phyloP scores from a whole-genome alignment of 768 basidiomycete species.

The Hericium erinaceus region DNA sequence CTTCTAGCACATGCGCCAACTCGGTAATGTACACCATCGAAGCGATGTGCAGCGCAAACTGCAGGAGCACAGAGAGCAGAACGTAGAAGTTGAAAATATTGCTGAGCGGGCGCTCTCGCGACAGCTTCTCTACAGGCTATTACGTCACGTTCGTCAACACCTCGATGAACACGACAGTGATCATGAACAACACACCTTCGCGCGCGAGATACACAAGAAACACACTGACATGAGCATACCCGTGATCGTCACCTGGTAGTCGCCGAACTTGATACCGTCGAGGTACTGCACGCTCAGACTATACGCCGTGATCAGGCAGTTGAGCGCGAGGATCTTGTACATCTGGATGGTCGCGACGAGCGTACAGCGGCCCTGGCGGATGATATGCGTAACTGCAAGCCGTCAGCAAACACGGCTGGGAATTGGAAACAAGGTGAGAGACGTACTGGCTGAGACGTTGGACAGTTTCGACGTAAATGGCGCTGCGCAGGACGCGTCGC shows the following conservation, averaged over 20 bases:
- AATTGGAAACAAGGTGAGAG: not conserved
- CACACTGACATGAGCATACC: conserved; percentile 98
- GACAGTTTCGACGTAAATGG: conserved; percentile 97
- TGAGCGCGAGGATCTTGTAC: conserved; percentile 98
- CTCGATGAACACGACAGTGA: not conserved
- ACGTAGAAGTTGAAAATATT: conserved; percentile 98
- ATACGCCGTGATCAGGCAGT: conserved; percentile 98
- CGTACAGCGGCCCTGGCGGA: conserved; percentile 96
- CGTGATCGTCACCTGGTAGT: conserved; percentile 95
- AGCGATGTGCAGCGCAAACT: conserved; percentile 90
- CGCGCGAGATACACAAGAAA: conserved; percentile 95
- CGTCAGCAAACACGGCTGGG: not conserved
- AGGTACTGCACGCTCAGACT: conserved; percentile 95
- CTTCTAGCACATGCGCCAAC: conserved; percentile 67
- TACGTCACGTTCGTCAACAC: not conserved
- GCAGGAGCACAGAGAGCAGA: conserved; percentile 79
- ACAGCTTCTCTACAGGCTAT: conserved; percentile 94
- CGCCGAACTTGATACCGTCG: conserved; percentile 98
- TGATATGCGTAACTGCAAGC: conserved; percentile 81
- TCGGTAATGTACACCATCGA: conserved; percentile 90
- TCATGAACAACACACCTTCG: conserved; percentile 55
- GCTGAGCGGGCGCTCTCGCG: conserved; percentile 83
- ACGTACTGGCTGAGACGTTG: conserved; percentile 93
- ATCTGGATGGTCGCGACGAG: conserved; percentile 98
- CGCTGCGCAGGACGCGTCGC: conserved; percentile 98